Evolutionary conservation across 2,329 filamentous ascomycete species (phyloP), one percentile per base, ranked within the genome.

Genomic region (Nothopassalora personata): DNA sequence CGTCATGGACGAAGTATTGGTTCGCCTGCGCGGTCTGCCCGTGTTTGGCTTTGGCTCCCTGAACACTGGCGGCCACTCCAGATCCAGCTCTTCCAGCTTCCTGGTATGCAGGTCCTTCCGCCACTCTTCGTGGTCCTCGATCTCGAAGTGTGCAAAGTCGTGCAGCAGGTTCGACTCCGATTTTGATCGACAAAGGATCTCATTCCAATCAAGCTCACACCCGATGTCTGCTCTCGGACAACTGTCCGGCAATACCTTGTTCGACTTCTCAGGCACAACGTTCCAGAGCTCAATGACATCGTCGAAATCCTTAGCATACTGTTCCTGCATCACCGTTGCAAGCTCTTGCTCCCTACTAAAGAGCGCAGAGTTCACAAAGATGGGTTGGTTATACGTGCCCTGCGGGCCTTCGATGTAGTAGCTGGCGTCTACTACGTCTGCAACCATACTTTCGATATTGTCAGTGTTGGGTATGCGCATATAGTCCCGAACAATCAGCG

Each of bases 281-380:
- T 57, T 60, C 56, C 60, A 61, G 27, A 61, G 45, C 36, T 63
- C 57, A 27, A 61, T 56, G 28, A 61, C 58, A 61, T 63, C 59
- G n/a, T 60, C 60, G 1, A 39, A 33, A 47, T 34, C 51, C 18
- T 51, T 51, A 4, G 61, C 60, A 13, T 23, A 45, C n/a, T 58
- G 19, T 27, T 60, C 62, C 47, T 64, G 62, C 56, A 63, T 61
- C 27, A 63, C 34, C 11, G 48, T 33, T 1, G 56, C 60, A 28
- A 64, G 54, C 50, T 64, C 62, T 28, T 64, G 60, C 52, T 63
- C 62, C 11, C 60, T 45, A 4, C 56, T 54, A 23, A 33, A 52
- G 19, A 61, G 52, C 11, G 36, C 36, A n/a, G 57, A 36, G 23
- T 55, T 64, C 18, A 56, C 50, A 33, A 62, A 60, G 10, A 51